Evolutionary conservation across 176 grass and related monocot genomes (phyloP), one percentile per base, ranked within the genome.

Genomic region (Oryza rufipogon): DNA sequence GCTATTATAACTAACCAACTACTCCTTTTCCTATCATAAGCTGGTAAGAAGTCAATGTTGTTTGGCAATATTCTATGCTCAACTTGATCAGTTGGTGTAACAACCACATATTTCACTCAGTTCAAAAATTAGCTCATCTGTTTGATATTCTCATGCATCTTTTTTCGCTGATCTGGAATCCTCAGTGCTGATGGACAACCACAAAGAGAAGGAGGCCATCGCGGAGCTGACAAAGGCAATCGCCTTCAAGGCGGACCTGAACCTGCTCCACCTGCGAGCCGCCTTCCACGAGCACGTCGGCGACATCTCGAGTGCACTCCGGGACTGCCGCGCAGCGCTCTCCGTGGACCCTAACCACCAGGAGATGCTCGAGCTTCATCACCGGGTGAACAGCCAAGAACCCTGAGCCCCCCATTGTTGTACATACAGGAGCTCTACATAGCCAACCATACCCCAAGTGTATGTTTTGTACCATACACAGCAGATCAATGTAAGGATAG

Each of bases 341-440:
- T 99, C 97, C 0, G 90, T 99, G 78, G 97, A 99, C 23, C 97
- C 97, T 52, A 99, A 95, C 81, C 97, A 99, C 81, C 97, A 99
- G 86, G 97, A 99, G 86, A 99, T 99, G 97, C 91, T 99, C 2
- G 97, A 99, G 86, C 97, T 99, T 73, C 97, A 96, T 66, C 94
- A 91, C 60, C 89, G 97, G 28, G 93, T 99, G 82, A 91, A 99
- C 90, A 96, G 86, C 88, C 93, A 96, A 89, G 97, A 99, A 91
- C 97, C 97, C 58, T 99, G 89, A 91, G 80, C 28, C 65, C 28
- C 28, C 65, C 64, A 25, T 71, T 28, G 64, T 71, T 87, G 85
- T 91, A 91, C 36, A 91, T 84, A 91, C 76, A 84, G 76, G 80
- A 84, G 52, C 72, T 72, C 79, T 77, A 58, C 68, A 64, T 74